phyloP scores from a whole-genome alignment of 306 rosid species.

The Gleditsia sinensis region DNA sequence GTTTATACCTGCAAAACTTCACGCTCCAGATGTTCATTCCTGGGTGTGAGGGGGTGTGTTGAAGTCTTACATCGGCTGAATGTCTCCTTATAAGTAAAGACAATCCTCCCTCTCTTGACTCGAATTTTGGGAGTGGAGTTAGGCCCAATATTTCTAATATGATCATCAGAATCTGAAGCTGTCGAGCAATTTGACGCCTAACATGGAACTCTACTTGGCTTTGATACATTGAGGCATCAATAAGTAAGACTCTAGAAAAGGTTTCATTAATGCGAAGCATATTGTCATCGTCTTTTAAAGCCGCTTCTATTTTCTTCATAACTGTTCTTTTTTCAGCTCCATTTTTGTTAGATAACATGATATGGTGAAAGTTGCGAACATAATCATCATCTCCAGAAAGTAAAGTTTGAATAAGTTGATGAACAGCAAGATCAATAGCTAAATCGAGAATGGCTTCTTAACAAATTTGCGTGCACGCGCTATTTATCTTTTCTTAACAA shows the following conservation, averaged over 20 bases:
- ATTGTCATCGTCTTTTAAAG: neutral
- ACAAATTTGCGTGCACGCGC: too few relatives aligned
- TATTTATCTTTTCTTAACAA: too few relatives aligned
- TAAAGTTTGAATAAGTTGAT: slow-evolving; percentile 21
- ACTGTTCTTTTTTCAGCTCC: neutral
- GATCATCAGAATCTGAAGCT: neutral
- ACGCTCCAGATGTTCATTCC: too few relatives aligned
- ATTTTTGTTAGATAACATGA: neutral
- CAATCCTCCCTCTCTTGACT: too few relatives aligned
- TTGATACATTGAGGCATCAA: neutral
- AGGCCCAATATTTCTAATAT: too few relatives aligned
- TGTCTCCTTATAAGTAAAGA: too few relatives aligned
- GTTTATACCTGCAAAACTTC: too few relatives aligned
- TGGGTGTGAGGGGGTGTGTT: too few relatives aligned
- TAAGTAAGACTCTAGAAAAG: neutral
- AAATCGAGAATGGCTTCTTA: slow-evolving; percentile 1
- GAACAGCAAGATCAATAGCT: neutral
- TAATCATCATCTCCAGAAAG: neutral
- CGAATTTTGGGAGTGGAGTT: too few relatives aligned
- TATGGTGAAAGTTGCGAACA: neutral
- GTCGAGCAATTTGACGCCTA: neutral
- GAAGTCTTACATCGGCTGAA: too few relatives aligned
- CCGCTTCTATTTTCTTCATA: neutral
- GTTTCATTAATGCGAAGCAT: neutral
- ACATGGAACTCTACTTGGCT: neutral